phyloP scores from a whole-genome alignment of 495 filamentous ascomycete genomes.

The Aspergillus taichungensis region DNA sequence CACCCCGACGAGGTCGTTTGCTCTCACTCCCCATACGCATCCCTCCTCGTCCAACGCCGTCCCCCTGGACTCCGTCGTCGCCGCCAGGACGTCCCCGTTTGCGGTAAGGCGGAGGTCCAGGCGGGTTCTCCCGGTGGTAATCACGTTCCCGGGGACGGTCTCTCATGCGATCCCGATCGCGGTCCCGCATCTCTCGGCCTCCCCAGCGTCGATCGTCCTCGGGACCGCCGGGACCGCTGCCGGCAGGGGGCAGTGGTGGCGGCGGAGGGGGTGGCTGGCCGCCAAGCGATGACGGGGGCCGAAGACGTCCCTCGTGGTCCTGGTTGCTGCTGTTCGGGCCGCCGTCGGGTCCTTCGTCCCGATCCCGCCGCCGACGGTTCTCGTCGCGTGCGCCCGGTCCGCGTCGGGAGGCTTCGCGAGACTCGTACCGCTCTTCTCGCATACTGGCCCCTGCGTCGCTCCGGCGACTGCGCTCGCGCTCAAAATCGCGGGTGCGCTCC shows the following conservation, averaged over 20 bases:
- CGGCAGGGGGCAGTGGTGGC: conserved; percentile 23
- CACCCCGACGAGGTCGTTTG: conserved; percentile 38
- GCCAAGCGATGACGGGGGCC: conserved; percentile 30
- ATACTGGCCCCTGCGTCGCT: conserved; percentile 24
- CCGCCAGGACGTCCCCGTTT: conserved; percentile 33
- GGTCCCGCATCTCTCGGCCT: conserved; percentile 30
- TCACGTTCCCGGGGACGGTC: conserved; percentile 35
- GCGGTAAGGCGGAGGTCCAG: conserved; percentile 24
- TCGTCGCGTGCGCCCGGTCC: conserved; percentile 31
- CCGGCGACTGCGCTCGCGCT: conserved; percentile 34
- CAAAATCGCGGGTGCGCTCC: conserved; percentile 25
- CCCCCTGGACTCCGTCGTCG: conserved; percentile 22
- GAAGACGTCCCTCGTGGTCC: conserved; percentile 33
- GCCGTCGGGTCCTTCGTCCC: conserved; percentile 22
- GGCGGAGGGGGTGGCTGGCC: conserved; percentile 25
- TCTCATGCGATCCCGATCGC: conserved; percentile 31
- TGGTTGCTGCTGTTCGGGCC: conserved; percentile 7
- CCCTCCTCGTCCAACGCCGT: conserved; percentile 25
- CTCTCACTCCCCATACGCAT: conserved; percentile 33
- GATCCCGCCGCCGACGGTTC: conserved; percentile 29
- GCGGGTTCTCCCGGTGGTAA: conserved; percentile 22
- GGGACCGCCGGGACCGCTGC: conserved; percentile 4
- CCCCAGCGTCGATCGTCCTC: conserved; percentile 33
- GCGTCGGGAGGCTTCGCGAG: conserved; percentile 27
- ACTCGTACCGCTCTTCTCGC: conserved; percentile 31